Base-by-base conservation (phyloP, 371 early-diverging fungal genomes). In the Apophysomyces variabilis region DNA sequence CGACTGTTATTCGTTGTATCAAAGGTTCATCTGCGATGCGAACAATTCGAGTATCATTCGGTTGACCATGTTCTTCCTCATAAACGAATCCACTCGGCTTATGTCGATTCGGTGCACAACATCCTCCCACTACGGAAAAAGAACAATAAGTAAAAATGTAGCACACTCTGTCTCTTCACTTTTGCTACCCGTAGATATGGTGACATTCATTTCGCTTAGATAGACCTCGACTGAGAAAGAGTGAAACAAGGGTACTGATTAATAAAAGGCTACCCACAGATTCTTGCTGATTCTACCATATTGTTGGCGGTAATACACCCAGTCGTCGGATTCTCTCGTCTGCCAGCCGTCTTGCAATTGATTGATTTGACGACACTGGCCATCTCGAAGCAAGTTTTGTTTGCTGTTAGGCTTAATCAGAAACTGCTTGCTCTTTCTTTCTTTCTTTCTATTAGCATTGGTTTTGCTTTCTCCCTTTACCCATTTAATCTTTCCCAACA, bases 281-380 rank as follows among this genome's bases (percentile, higher is more conserved):
- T 11, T 11, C 41, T 1, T 54, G 21, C 18, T 36, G 13, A 13
- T 21, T 8, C 9, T 77, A 78, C 79, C 72, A 21, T 66, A 65
- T 65, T 83, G 83, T 32, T 83, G 76, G 18, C 73, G 75, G 64
- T 83, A 83, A 54, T 78, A 78, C 12, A 78, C 57, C 83, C 83
- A 83, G 46, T 83, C 83, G 45, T 78, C 78, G 0, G 65, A 8
- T 45, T 70, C 62, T 7, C 61, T 57, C 5, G 78, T 79, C 37
- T 61, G 60, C 83, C 83, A 83, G 3, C 80, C 80, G 8, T 43
- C 57, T 7, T 61, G 47, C 0, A 64, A 9, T 44, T 75, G 64
- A 45, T 72, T 76, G 18, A 78, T 69, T 0, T 65, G 56, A 8
- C 37, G 57, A 18, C 78, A 78, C 13, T 16, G 14, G 8, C 80